Percentiles rank a stretch among this genome's conserved stretches.
Conservation (phyloP, 257 asterid species). For the Nicotiana noctiflora region DNA sequence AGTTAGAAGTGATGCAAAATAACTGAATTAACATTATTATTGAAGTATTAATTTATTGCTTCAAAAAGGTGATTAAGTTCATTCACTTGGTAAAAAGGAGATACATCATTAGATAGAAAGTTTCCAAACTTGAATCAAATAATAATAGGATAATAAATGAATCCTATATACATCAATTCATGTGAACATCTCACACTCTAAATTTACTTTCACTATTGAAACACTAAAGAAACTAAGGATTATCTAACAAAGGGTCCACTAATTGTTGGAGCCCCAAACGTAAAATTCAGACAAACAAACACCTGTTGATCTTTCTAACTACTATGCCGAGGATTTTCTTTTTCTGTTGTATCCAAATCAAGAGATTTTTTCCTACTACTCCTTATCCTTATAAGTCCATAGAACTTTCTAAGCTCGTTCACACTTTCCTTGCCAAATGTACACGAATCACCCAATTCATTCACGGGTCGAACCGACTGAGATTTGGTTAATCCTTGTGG, state of each 20-base stretch:
- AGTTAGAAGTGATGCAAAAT: neutral
- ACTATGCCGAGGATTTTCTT: constrained; percentile 28
- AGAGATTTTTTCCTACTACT: constrained; percentile 50
- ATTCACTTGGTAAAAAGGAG: neutral
- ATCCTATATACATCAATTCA: neutral
- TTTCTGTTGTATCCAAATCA: constrained; percentile 45
- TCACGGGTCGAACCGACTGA: constrained; percentile 31
- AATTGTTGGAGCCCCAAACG: neutral
- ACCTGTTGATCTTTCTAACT: neutral
- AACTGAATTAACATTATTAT: neutral
- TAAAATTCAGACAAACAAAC: neutral
- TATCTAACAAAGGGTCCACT: neutral
- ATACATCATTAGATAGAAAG: neutral
- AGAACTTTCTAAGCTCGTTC: constrained; percentile 61
- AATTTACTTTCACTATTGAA: neutral
- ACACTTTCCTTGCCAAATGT: constrained; percentile 37
- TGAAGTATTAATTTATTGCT: neutral
- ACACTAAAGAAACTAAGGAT: neutral
- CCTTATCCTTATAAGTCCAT: constrained; percentile 55
- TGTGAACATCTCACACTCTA: neutral
- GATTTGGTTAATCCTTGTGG: neutral
- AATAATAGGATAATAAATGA: neutral
- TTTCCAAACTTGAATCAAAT: neutral
- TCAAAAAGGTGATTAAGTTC: neutral
- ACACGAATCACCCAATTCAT: constrained; percentile 35